These are phyloP conservation scores for Durusdinium trenchii DNA, from an alignment of 73 alveolate species.

Conservation along the genomic window DNA sequence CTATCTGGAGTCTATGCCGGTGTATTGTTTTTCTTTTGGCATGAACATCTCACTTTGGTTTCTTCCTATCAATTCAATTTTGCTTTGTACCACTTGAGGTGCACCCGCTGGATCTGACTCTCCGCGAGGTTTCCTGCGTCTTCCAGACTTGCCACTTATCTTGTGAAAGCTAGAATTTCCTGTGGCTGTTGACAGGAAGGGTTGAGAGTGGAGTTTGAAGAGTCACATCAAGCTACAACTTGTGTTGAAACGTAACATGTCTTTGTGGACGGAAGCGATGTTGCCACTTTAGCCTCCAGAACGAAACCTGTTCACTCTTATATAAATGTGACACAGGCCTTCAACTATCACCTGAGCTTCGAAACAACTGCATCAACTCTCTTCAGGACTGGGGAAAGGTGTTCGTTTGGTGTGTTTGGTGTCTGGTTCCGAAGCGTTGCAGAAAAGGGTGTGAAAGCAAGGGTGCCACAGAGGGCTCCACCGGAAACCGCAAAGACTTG, in stretches of 20 bases:
- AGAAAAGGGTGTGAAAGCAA: too few species aligned
- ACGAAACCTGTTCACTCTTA: background rate
- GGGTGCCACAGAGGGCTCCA: too few species aligned
- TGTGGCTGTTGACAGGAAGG: background rate
- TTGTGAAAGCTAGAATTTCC: background rate
- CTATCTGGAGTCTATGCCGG: too few species aligned
- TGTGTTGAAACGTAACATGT: background rate
- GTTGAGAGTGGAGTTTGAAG: background rate
- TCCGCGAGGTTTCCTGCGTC: conserved; percentile 45
- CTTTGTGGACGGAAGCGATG: background rate
- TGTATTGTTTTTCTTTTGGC: too few species aligned
- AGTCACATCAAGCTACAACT: background rate
- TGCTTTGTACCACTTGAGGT: too few species aligned
- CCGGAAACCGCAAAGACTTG: too few species aligned
- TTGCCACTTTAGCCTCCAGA: background rate
- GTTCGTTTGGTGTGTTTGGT: too few species aligned
- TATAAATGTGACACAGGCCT: background rate
- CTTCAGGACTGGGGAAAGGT: conserved; percentile 59
- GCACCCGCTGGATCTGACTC: conserved; percentile 56
- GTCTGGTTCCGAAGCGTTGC: too few species aligned
- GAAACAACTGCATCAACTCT: conserved; percentile 48
- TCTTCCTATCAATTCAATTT: too few species aligned
- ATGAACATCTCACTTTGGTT: too few species aligned
- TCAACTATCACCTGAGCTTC: conserved; percentile 49
- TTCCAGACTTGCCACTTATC: conserved; percentile 43